Conservation (phyloP, 345 rosid genomes). For the Heritiera fomes region DNA sequence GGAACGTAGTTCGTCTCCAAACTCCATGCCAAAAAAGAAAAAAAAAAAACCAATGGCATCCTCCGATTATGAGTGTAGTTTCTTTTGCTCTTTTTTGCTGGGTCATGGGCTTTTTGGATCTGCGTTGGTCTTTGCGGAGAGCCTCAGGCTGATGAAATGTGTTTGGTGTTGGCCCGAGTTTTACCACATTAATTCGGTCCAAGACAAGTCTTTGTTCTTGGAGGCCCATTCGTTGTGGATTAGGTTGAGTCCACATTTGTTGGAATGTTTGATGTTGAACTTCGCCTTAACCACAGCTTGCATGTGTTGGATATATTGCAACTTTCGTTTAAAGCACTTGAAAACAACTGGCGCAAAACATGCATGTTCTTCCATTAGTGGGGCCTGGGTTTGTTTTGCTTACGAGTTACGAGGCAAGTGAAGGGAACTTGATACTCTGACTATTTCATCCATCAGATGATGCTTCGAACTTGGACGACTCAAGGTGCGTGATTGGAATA, state of each 20-base stretch:
- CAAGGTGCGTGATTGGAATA: not conserved
- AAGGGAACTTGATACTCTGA: not conserved
- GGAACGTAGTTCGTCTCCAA: not conserved
- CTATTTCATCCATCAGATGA: not conserved
- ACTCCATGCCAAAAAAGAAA: not conserved
- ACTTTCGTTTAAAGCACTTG: too few relatives aligned
- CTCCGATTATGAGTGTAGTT: too few relatives aligned
- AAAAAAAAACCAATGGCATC: not conserved
- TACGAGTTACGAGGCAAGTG: not conserved
- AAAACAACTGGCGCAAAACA: too few relatives aligned
- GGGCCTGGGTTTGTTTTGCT: not conserved
- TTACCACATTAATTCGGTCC: not conserved
- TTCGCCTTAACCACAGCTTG: too few relatives aligned
- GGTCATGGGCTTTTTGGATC: not conserved
- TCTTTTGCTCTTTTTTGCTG: too few relatives aligned
- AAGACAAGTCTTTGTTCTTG: not conserved
- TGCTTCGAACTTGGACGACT: not conserved
- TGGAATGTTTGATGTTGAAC: too few relatives aligned
- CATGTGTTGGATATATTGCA: too few relatives aligned
- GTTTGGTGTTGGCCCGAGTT: not conserved
- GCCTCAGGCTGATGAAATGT: not conserved
- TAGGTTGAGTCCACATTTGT: too few relatives aligned
- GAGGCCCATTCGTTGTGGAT: too few relatives aligned
- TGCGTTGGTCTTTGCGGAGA: not conserved
- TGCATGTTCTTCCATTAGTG: too few relatives aligned